Evolutionary conservation across 2,329 filamentous ascomycete genomes (phyloP), one percentile per base, ranked within the genome.

Genomic region (Calycina herbarum): DNA sequence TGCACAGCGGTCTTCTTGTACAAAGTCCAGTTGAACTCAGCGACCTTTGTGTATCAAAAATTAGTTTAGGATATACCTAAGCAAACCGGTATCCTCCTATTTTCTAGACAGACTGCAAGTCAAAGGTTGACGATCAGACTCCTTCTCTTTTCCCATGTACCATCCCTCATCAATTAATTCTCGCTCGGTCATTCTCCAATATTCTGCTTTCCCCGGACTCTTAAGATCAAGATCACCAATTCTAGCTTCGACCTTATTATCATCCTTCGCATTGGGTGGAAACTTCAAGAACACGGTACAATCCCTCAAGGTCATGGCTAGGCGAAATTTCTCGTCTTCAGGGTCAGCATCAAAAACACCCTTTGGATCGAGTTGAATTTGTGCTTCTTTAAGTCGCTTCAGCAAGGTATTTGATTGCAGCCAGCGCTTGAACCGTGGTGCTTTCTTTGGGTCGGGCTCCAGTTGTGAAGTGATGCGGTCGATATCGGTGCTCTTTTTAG

Each of bases 141-240:
- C 35, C 20, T 57, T 69, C 65, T 81, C 80, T 15, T 68, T 76
- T 1, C 79, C 81, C 13, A 69, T 71, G 74, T 95, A 94, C 82
- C 89, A 94, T 17, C 89, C 90, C 13, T 83, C 86, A 1, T 85
- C 78, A 59, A 91, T 85, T 64, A 94, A 79, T 29, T 82, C 79
- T 61, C 78, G 77, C 77, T 95, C 91, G 57, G 85, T 82, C 17
- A 80, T 78, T 66, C 82, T 82, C 92, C 92, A 95, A 73, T 91
- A 89, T 57, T 81, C 80, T 64, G 87, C 81, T 76, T 94, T 94
- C 0, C 79, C 78, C 8, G 85, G 82, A 64, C 88, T 89, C 79
- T 95, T 95, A 73, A 90, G 83, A 77, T 95, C 92, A 56, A 94
- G 82, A 74, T 95, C 92, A 1, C 89, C 90, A 10, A 95, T 82